Conservation (phyloP, 2,329 filamentous ascomycete genomes). For the Dactylonectria estremocensis region DNA sequence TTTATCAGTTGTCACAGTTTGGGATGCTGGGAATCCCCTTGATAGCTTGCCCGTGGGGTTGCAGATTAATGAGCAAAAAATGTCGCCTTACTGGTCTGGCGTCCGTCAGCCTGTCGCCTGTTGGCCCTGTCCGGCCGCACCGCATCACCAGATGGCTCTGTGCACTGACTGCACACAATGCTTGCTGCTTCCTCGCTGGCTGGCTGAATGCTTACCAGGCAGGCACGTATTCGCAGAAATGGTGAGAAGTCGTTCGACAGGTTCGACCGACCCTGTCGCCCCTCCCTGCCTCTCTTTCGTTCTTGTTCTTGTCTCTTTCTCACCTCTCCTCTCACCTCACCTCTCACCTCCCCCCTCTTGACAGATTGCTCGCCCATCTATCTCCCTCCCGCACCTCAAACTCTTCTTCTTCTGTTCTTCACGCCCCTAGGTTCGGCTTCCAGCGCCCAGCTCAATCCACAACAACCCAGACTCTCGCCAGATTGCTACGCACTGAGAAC, state of each 20-base stretch:
- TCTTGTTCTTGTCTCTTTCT: background rate
- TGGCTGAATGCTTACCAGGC: background rate
- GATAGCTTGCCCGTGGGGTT: no score
- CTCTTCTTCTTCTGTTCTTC: background rate
- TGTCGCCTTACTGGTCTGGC: no score
- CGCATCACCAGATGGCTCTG: background rate
- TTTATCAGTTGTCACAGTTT: no score
- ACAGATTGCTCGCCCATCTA: no score
- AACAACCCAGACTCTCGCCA: slow-evolving; percentile 3
- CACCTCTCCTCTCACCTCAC: slow-evolving; percentile 18
- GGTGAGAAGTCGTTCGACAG: slow-evolving; percentile 32
- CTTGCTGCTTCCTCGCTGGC: background rate
- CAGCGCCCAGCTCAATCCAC: background rate
- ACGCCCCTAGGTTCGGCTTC: background rate
- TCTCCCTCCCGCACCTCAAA: background rate
- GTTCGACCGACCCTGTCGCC: slow-evolving; percentile 15
- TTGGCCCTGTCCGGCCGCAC: background rate
- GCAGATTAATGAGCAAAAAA: no score
- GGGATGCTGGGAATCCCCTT: no score
- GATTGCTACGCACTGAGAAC: background rate
- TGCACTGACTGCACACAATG: background rate
- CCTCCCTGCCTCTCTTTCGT: slow-evolving; percentile 19
- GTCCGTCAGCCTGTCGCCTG: background rate
- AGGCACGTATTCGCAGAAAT: slow-evolving; percentile 13
- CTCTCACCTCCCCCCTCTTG: slow-evolving; percentile 8